These are phyloP conservation scores for Suillus fuscotomentosus DNA, from an alignment of 768 basidiomycete species.

Conservation along the genomic window DNA sequence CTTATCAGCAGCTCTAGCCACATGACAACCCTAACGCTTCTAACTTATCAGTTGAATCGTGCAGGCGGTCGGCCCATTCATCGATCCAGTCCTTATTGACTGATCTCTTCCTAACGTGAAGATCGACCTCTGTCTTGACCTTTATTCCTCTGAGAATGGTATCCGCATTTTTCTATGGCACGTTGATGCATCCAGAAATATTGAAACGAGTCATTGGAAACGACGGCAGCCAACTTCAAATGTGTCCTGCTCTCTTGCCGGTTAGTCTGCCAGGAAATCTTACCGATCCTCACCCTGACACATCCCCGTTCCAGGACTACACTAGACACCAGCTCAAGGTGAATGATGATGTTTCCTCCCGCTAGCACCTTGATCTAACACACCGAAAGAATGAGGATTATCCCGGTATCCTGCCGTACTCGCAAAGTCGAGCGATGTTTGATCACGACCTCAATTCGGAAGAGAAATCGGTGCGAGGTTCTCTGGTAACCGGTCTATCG, in stretches of 20 bases:
- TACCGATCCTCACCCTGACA: background rate
- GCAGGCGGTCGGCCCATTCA: background rate
- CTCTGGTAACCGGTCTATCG: conserved; percentile 72
- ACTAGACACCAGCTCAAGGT: conserved; percentile 82
- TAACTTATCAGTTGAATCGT: conserved; percentile 1
- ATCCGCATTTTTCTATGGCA: conserved; percentile 86
- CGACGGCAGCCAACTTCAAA: conserved; percentile 57
- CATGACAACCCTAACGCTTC: background rate
- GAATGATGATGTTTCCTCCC: conserved; percentile 2
- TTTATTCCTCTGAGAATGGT: conserved; percentile 21
- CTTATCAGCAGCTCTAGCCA: background rate
- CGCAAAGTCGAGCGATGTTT: conserved; percentile 46
- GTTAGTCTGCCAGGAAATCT: conserved; percentile 39
- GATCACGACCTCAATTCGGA: conserved; percentile 50
- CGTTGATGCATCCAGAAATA: conserved; percentile 85
- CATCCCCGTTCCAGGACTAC: conserved; percentile 49
- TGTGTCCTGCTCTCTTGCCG: conserved; percentile 72
- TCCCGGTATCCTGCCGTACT: conserved; percentile 74
- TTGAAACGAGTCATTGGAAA: conserved; percentile 74
- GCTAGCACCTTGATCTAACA: conserved; percentile 7
- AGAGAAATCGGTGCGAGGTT: conserved; percentile 75
- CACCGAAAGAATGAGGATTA: conserved; percentile 63
- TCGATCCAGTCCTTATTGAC: background rate
- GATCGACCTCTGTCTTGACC: background rate
- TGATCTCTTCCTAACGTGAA: background rate